phyloP scores from a whole-genome alignment of 2,329 filamentous ascomycete genomes.

The Fusarium sp. region DNA sequence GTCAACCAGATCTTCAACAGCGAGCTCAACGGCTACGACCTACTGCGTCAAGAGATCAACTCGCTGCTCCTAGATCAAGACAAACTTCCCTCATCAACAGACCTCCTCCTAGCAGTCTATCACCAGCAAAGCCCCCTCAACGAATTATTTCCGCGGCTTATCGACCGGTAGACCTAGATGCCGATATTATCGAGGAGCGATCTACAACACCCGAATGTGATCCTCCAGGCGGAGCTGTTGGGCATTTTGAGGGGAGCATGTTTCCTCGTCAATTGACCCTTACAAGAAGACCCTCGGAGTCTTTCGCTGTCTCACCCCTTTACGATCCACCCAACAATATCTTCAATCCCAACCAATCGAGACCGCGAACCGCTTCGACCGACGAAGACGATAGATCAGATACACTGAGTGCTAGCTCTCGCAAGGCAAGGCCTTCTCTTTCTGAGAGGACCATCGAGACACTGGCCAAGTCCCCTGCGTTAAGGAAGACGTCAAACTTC shows the following conservation, averaged over 20 bases:
- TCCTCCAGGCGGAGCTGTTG: slow-evolving; percentile 35
- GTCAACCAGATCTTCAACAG: slow-evolving; percentile 44
- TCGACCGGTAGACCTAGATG: slow-evolving; percentile 32
- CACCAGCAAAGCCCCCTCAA: slow-evolving; percentile 33
- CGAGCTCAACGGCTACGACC: slow-evolving; percentile 55
- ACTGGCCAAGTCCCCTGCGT: slow-evolving; percentile 76
- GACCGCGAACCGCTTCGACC: slow-evolving; percentile 35
- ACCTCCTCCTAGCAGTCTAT: slow-evolving; percentile 31
- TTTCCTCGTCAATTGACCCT: slow-evolving; percentile 46
- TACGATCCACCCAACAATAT: slow-evolving; percentile 31
- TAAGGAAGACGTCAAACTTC: slow-evolving; percentile 77
- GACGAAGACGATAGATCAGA: slow-evolving; percentile 36
- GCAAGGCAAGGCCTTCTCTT: slow-evolving; percentile 67
- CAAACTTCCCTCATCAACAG: slow-evolving; percentile 36
- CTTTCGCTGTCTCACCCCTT: slow-evolving; percentile 42
- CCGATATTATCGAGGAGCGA: slow-evolving; percentile 41
- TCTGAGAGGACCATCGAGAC: slow-evolving; percentile 90
- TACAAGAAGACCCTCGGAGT: slow-evolving; percentile 49
- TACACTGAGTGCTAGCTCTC: slow-evolving; percentile 36
- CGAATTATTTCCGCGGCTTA: slow-evolving; percentile 38
- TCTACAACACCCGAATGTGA: slow-evolving; percentile 43
- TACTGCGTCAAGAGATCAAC: slow-evolving; percentile 54
- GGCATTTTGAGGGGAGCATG: slow-evolving; percentile 40
- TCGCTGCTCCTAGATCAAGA: slow-evolving; percentile 44
- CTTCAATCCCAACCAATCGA: slow-evolving; percentile 35